phyloP scores from a whole-genome alignment of 2,329 filamentous ascomycete species.

The Penicillium glabrum region DNA sequence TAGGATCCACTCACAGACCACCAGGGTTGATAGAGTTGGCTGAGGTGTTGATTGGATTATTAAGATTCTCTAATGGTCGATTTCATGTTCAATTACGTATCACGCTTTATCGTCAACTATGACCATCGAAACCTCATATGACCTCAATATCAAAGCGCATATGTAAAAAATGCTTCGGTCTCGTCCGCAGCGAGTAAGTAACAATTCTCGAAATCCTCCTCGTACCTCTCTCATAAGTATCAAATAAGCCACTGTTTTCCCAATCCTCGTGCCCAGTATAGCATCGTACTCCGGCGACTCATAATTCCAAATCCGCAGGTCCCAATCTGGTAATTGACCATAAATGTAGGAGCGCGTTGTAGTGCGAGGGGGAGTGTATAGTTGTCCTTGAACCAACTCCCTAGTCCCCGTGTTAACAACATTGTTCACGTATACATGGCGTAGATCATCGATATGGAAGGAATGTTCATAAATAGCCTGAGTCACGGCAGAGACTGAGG shows the following conservation, averaged over 20 bases:
- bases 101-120: no score
- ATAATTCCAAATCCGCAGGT: neutral
- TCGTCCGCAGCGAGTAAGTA: neutral
- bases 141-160: neutral
- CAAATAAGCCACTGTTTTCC: neutral
- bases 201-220: neutral
- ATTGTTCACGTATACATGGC: neutral
- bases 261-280: neutral
- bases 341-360: no score
- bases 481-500: neutral
- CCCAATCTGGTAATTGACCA: neutral
- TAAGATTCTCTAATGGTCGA: neutral
- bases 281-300: neutral
- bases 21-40: neutral
- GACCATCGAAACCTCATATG: neutral
- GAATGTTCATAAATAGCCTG: neutral
- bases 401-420: neutral
- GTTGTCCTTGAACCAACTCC: neutral
- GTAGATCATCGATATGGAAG: neutral
- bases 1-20: no score
- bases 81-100: no score
- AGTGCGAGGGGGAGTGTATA: neutral
- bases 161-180: neutral
- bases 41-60: neutral
- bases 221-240: neutral